phyloP scores from a whole-genome alignment of 257 asterid genomes.

The Plectranthus barbatus region DNA sequence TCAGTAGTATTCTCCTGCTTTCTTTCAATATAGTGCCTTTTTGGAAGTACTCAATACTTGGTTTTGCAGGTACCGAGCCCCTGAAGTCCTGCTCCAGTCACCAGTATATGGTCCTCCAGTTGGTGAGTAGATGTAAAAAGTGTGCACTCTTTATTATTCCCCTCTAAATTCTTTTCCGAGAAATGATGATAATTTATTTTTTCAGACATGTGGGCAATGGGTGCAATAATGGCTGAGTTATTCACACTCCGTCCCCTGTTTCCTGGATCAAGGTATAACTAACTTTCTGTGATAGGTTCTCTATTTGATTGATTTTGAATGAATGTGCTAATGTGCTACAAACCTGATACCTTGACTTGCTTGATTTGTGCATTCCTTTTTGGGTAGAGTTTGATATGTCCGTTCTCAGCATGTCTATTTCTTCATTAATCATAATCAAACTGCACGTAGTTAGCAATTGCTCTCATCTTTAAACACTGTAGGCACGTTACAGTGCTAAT shows the following conservation, averaged over 20 bases:
- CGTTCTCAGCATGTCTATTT: not conserved
- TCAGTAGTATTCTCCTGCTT: conserved; percentile 17
- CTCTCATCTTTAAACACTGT: not conserved
- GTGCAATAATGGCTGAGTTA: conserved; percentile 74
- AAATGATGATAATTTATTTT: conserved; percentile 11
- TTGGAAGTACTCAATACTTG: conserved; percentile 3
- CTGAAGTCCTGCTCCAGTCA: conserved; percentile 63
- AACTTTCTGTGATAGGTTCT: not conserved
- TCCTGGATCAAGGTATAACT: conserved; percentile 54
- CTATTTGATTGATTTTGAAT: not conserved
- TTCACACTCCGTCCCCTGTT: conserved; percentile 55
- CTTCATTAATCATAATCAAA: not conserved
- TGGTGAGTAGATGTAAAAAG: conserved; percentile 33
- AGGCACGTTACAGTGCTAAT: not conserved
- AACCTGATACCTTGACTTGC: not conserved
- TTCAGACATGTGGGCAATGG: conserved; percentile 86
- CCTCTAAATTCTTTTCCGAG: not conserved
- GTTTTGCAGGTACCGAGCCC: conserved; percentile 60
- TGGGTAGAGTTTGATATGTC: no score
- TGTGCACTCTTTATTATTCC: not conserved
- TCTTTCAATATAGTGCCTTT: not conserved
- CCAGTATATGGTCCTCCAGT: conserved; percentile 51
- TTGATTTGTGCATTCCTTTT: not conserved
- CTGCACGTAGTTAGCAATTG: not conserved
- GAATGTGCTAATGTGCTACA: conserved; percentile 1